Conservation (phyloP, 1,139 yeast species). For the Kurtzmaniella quercitrusa region DNA sequence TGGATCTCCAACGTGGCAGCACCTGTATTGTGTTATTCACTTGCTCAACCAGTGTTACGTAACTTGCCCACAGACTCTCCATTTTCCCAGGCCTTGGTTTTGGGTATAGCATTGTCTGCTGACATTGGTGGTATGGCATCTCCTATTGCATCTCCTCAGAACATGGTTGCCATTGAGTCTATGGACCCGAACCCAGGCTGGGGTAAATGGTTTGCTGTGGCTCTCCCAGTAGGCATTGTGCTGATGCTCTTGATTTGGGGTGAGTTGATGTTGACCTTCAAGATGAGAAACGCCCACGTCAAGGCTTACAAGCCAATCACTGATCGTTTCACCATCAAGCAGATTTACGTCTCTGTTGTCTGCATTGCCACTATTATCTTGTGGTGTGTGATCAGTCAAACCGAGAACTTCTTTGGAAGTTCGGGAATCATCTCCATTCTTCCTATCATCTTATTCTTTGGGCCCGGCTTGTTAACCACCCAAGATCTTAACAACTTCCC, state of each 20-base stretch:
- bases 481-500: constrained; percentile 91
- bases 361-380: constrained; percentile 67
- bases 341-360: constrained; percentile 63
- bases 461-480: constrained; percentile 75
- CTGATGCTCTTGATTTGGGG: constrained; percentile 68
- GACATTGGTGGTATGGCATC: constrained; percentile 96
- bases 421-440: constrained; percentile 85
- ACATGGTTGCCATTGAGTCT: constrained; percentile 79
- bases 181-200: constrained; percentile 92
- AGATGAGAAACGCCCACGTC: constrained; percentile 44
- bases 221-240: constrained; percentile 71
- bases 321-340: constrained; percentile 69
- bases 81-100: constrained; percentile 76
- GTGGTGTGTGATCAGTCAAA: constrained; percentile 76
- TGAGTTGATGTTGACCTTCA: constrained; percentile 63
- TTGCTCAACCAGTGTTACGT: constrained; percentile 82
- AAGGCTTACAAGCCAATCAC: constrained; percentile 60
- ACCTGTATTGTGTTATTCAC: constrained; percentile 86
- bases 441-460: constrained; percentile 81
- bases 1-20: constrained; percentile 98
- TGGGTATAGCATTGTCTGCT: constrained; percentile 89
- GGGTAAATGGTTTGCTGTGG: constrained; percentile 89
- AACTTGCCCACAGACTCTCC: constrained; percentile 75
- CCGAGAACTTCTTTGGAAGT: constrained; percentile 70
- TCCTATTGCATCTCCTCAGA: constrained; percentile 94